Percentiles rank a stretch among this genome's conserved stretches.
Conservation (phyloP, 176 grass and related monocot species). For the Zoysia japonica region DNA sequence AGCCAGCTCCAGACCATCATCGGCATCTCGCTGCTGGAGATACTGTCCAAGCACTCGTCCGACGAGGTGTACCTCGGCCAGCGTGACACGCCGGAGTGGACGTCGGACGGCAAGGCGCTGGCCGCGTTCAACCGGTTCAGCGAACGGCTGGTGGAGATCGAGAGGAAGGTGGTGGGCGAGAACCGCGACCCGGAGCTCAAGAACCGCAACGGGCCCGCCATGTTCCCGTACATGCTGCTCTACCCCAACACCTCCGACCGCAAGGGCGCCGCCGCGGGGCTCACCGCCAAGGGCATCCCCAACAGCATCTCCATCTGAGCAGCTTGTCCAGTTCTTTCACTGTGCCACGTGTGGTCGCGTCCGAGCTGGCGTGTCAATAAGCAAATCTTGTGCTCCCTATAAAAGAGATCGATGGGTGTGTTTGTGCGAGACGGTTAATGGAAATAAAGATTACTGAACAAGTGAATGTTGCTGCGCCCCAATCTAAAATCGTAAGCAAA, state of each 20-base stretch:
- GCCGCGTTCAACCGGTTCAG: constrained; percentile 56
- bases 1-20: constrained; percentile 86
- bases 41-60: constrained; percentile 71
- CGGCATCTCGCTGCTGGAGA: constrained; percentile 69
- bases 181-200: constrained; percentile 44
- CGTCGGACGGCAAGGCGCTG: constrained; percentile 48
- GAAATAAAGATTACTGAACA: too few species aligned
- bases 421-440: too few species aligned
- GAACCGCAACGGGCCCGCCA: constrained; percentile 59
- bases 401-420: too few species aligned
- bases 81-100: constrained; percentile 70
- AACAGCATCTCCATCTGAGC: constrained; percentile 82
- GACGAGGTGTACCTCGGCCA: constrained; percentile 82
- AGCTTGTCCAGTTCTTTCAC: not conserved
- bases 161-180: constrained; percentile 43
- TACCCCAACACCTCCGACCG: constrained; percentile 74
- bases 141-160: constrained; percentile 49
- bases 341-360: not conserved
- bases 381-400: too few species aligned
- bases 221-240: constrained; percentile 72
- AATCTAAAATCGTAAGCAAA: too few species aligned
- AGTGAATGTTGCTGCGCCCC: too few species aligned
- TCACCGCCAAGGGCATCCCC: constrained; percentile 68
- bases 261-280: constrained; percentile 38
- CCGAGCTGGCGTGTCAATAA: not conserved